A percentile compares a stretch with the other conserved stretches of the same genome.
phyloP scores from a whole-genome alignment of 495 filamentous ascomycete species.

The Tuber magnatum region DNA sequence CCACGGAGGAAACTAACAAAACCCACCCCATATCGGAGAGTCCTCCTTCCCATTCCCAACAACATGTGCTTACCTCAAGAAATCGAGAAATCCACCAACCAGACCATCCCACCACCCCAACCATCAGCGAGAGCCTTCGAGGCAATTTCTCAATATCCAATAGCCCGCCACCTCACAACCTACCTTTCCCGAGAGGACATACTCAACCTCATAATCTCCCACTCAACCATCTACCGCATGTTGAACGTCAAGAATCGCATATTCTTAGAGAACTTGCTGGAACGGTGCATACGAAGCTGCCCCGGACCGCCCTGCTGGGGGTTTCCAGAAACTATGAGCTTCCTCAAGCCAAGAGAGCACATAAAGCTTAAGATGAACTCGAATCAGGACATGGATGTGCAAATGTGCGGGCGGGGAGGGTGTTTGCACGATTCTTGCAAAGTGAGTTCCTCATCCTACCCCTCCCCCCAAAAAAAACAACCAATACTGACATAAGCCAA shows the following conservation, averaged over 20 bases:
- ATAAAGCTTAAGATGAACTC: neutral
- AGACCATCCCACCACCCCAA: neutral
- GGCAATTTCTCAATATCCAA: neutral
- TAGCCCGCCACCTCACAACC: neutral
- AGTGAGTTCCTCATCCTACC: neutral
- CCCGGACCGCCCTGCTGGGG: neutral
- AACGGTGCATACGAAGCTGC: neutral
- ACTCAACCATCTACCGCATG: neutral
- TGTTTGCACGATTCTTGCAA: neutral
- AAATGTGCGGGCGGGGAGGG: neutral
- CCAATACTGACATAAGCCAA: neutral
- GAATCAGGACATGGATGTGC: neutral
- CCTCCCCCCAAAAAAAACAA: neutral
- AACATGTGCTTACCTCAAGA: neutral
- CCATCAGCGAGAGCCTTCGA: neutral
- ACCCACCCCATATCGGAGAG: neutral
- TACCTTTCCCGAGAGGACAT: neutral
- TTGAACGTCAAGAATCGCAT: neutral
- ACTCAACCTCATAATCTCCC: neutral
- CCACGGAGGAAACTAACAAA: neutral
- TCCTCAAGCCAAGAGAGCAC: neutral
- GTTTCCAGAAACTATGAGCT: neutral
- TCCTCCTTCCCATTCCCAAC: no score
- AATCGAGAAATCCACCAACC: neutral
- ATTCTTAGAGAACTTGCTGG: neutral